Evolutionary conservation across 1,284 basidiomycete species (phyloP), one percentile per base, ranked within the genome.

Genomic region (Ustanciosporium gigantosporum): DNA sequence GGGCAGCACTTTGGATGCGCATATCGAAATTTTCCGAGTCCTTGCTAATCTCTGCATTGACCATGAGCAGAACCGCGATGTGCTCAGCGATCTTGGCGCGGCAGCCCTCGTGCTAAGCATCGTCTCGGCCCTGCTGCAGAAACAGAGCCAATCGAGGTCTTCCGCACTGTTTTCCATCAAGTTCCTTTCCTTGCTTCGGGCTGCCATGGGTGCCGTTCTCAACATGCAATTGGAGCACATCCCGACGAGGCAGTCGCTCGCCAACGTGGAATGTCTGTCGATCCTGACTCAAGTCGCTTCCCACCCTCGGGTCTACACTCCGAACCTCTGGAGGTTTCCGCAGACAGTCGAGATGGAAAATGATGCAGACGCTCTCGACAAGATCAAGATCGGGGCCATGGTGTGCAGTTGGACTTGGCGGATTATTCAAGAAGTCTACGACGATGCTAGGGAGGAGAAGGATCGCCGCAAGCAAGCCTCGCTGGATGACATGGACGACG

Each of bases 41-140:
- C 45, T 74, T 15, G 71, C 67, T 24, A 74, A 74, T 22, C 48
- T 74, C 1, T 70, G 70, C 46, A 72, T 74, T 32, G 71, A 74
- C 31, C 51, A 66, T 35, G 66, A 66, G 19, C 49, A 31, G 21
- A 70, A 70, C 7, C 51, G 66, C 22, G 31, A 39, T 15, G n/a
- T 42, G 8, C 48, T 52, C 20, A 36, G 50, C 22, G 48, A 36
- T 5, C 25, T 46, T n/a, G 34, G 25, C 5, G 57, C 61, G 16
- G 82, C 91, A 19, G 86, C 84, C 69, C 81, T 91, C 46, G 81
- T 90, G 38, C 84, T 86, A 68, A 89, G 87, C 3, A 83, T 87
- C 3, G 83, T 90, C 41, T 90, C 89, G 4, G 85, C 87, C 7
- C 80, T 91, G 24, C 77, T 92, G 37, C 91, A 91, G 70, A 84